phyloP scores from a whole-genome alignment of 176 grass and related monocot genomes.

The Lolium perenne region DNA sequence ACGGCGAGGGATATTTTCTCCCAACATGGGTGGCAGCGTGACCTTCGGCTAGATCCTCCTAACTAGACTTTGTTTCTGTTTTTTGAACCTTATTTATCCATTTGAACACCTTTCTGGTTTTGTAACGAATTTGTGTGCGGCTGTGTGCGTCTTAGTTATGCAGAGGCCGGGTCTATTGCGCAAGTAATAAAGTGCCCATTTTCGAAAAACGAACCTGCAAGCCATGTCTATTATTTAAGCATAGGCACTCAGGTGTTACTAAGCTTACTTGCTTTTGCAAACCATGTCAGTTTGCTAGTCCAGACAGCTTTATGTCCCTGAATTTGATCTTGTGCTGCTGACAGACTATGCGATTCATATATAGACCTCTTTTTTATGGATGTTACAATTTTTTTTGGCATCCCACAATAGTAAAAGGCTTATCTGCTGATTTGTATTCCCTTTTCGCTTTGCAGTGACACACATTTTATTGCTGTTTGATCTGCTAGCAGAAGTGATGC shows the following conservation, averaged over 20 bases:
- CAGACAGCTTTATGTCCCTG: constrained; percentile 2
- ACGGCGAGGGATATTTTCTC: too few relatives aligned
- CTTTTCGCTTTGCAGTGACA: neutral
- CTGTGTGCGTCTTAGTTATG: too few relatives aligned
- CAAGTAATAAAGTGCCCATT: too few relatives aligned
- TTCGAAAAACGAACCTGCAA: too few relatives aligned
- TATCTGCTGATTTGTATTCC: neutral
- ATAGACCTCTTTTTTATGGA: neutral
- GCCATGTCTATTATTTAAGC: neutral
- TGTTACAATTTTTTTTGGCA: neutral
- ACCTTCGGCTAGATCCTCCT: too few relatives aligned
- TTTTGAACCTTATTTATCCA: too few relatives aligned
- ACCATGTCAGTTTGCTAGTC: neutral
- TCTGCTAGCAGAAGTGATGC: constrained; percentile 32
- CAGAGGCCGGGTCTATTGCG: too few relatives aligned
- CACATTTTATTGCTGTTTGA: constrained; percentile 11
- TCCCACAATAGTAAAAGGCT: neutral
- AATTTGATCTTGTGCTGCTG: neutral
- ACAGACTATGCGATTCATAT: neutral
- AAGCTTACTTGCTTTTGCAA: neutral
- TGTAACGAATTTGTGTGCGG: too few relatives aligned
- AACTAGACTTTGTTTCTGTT: too few relatives aligned
- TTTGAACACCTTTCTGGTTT: too few relatives aligned
- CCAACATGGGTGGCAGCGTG: too few relatives aligned
- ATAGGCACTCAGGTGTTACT: neutral